These are phyloP conservation scores for Rauvolfia tetraphylla DNA, from an alignment of 257 asterid species.

Conservation along the genomic window DNA sequence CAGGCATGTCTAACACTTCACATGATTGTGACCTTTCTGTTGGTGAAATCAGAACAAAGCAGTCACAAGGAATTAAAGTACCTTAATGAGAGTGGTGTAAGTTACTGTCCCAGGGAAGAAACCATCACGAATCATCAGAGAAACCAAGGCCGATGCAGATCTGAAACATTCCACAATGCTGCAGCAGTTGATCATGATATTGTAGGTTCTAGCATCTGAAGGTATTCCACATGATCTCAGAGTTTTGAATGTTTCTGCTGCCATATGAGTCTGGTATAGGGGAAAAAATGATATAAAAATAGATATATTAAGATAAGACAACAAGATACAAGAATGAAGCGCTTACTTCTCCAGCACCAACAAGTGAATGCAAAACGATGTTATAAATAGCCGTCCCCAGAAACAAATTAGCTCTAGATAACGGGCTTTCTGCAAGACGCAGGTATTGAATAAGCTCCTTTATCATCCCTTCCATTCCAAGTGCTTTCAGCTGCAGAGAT, in stretches of 20 bases:
- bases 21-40: neutral
- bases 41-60: neutral
- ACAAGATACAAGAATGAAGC: constrained; percentile 20
- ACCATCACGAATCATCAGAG: constrained; percentile 76
- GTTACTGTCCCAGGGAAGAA: constrained; percentile 38
- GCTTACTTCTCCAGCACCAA: constrained; percentile 70
- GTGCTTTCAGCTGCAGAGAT: constrained; percentile 64
- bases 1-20: neutral
- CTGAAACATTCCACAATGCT: constrained; percentile 43
- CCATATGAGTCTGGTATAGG: constrained; percentile 47
- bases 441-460: constrained; percentile 53
- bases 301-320: constrained; percentile 10
- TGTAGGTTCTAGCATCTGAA: constrained; percentile 50
- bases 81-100: constrained; percentile 70
- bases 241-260: constrained; percentile 56
- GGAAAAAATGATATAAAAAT: neutral
- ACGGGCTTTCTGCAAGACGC: constrained; percentile 49
- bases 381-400: constrained; percentile 50
- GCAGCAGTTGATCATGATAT: constrained; percentile 70
- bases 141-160: constrained; percentile 68
- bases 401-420: constrained; percentile 22
- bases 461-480: constrained; percentile 76
- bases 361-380: constrained; percentile 67
- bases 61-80: constrained; percentile 20
- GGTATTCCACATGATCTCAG: constrained; percentile 58